phyloP scores from a whole-genome alignment of 495 filamentous ascomycete species.

The Recurvomyces mirabilis region DNA sequence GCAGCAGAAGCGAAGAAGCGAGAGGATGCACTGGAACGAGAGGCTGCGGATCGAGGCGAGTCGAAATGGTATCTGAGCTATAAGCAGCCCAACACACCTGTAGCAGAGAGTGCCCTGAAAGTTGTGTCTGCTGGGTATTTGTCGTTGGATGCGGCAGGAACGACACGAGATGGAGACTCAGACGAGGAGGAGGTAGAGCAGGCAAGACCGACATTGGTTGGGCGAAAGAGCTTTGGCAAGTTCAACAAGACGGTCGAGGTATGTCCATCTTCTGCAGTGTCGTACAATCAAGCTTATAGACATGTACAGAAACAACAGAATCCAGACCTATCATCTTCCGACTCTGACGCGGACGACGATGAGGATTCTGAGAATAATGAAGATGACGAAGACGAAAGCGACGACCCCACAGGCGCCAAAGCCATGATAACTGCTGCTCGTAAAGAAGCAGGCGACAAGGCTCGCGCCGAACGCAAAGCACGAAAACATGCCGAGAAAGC shows the following conservation, averaged over 20 bases:
- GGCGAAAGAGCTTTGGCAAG: constrained; percentile 38
- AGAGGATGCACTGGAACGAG: constrained; percentile 54
- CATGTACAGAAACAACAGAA: constrained; percentile 16
- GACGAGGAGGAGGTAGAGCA: constrained; percentile 21
- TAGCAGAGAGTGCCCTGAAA: constrained; percentile 6
- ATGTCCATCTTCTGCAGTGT: background rate
- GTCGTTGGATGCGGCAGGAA: constrained; percentile 28
- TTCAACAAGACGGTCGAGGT: constrained; percentile 19
- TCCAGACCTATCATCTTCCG: constrained; percentile 8
- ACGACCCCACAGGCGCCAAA: constrained; percentile 29
- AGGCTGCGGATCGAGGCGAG: constrained; percentile 67
- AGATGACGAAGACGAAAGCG: constrained; percentile 25
- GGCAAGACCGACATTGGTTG: constrained; percentile 19
- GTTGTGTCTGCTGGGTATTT: constrained; percentile 37
- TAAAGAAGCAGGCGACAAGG: constrained; percentile 22
- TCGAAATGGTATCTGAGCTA: constrained; percentile 73
- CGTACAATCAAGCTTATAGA: constrained; percentile 7
- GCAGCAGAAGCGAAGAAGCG: constrained; percentile 67
- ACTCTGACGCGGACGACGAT: constrained; percentile 25
- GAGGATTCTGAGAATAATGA: constrained; percentile 33
- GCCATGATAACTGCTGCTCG: constrained; percentile 27
- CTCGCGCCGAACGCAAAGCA: constrained; percentile 25
- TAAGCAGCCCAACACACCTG: constrained; percentile 22
- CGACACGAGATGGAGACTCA: background rate
- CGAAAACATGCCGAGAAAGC: constrained; percentile 25